Conservation (phyloP, 2,329 filamentous ascomycete species). For the Dothidotthia symphoricarpi region DNA sequence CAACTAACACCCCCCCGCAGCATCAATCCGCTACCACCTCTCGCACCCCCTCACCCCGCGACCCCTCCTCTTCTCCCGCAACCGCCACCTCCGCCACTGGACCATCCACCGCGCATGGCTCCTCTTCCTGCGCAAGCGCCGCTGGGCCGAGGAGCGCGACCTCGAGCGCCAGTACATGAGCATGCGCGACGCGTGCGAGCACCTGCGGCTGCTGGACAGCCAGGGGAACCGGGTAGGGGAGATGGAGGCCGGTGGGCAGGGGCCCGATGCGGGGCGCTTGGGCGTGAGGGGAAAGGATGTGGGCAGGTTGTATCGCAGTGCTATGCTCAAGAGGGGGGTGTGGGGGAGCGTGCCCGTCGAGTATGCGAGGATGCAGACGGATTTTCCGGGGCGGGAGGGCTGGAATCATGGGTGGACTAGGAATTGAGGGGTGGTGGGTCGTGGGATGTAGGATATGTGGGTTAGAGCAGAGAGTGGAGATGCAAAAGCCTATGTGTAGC, state of each 20-base stretch:
- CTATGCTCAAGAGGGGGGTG: constrained; percentile 87
- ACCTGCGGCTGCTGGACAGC: constrained; percentile 59
- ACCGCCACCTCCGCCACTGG: constrained; percentile 90
- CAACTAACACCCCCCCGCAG: constrained; percentile 39
- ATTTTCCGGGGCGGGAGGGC: constrained; percentile 72
- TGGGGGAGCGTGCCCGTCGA: constrained; percentile 88
- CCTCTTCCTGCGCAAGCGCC: constrained; percentile 70
- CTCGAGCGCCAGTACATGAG: constrained; percentile 76
- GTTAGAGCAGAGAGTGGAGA: background rate
- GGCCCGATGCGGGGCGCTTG: constrained; percentile 36
- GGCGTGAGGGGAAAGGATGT: constrained; percentile 50
- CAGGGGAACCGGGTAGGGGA: constrained; percentile 45
- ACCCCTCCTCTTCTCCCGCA: constrained; percentile 84
- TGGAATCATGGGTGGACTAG: constrained; percentile 95
- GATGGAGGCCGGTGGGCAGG: constrained; percentile 56
- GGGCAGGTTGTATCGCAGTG: constrained; percentile 77
- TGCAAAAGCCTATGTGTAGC: too few relatives aligned
- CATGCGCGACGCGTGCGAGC: constrained; percentile 85
- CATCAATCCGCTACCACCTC: constrained; percentile 68
- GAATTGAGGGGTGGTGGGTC: constrained; percentile 20
- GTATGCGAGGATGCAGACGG: constrained; percentile 81
- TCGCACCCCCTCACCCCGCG: constrained; percentile 66
- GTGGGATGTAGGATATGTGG: background rate
- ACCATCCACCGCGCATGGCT: constrained; percentile 97
- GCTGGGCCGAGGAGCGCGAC: constrained; percentile 63